These are phyloP conservation scores for Mycena chlorophos DNA, from an alignment of 768 basidiomycete species.

Conservation along the genomic window DNA sequence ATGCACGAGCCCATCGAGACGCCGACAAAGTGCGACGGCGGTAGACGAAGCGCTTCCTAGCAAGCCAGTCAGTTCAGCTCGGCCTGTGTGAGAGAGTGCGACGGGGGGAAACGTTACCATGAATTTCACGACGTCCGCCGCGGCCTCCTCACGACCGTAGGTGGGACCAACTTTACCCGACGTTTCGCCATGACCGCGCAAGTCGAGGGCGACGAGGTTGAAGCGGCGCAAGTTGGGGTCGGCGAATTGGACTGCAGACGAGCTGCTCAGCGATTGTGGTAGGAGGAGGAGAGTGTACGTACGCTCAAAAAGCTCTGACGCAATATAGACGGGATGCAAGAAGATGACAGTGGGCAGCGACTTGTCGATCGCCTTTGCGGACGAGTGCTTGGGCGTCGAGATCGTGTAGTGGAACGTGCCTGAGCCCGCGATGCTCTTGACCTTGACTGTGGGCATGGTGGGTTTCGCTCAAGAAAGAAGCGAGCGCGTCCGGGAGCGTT, in stretches of 20 bases:
- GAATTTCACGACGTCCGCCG: conserved; percentile 30
- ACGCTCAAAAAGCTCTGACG: not conserved
- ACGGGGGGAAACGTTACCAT: too few species aligned
- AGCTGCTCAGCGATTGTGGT: not conserved
- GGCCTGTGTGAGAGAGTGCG: not conserved
- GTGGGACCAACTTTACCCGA: conserved; percentile 22
- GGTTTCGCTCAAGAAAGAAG: too few species aligned
- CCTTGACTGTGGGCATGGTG: conserved; percentile 4
- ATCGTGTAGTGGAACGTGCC: conserved; percentile 8
- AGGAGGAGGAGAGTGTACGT: not conserved
- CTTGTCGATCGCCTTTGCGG: conserved; percentile 4
- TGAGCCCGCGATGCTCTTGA: conserved; percentile 2
- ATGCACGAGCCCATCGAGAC: conserved; percentile 28
- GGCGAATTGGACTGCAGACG: conserved; percentile 25
- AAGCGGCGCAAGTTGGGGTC: conserved; percentile 29
- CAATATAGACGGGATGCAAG: conserved; percentile 6
- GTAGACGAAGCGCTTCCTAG: conserved; percentile 30
- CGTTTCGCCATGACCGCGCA: conserved; percentile 28
- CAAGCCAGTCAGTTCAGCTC: not conserved
- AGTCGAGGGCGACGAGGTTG: conserved; percentile 33
- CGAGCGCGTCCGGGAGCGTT: too few species aligned
- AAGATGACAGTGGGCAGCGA: conserved; percentile 8
- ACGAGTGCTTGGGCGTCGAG: not conserved
- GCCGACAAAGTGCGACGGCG: conserved; percentile 31
- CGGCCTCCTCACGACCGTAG: conserved; percentile 27